These are phyloP conservation scores for Fusarium nelsonii DNA, from an alignment of 2,329 filamentous ascomycete species.

Conservation along the genomic window DNA sequence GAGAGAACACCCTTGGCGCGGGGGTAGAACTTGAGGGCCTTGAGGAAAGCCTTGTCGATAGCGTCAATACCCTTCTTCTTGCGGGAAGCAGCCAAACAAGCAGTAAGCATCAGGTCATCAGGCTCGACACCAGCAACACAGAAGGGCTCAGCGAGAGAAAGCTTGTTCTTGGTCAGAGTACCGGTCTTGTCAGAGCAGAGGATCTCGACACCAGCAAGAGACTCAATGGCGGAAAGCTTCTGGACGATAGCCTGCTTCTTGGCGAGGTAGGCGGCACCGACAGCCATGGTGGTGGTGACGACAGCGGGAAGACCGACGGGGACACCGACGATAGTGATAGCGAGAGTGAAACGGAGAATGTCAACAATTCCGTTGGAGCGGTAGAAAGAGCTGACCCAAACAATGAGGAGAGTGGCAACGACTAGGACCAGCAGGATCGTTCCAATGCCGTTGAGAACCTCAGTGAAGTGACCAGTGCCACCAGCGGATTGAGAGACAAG, in stretches of 20 bases:
- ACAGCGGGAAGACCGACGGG: constrained; percentile 93
- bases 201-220: constrained; percentile 91
- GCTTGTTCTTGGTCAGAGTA: constrained; percentile 94
- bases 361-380: constrained; percentile 82
- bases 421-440: constrained; percentile 83
- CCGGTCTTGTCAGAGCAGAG: constrained; percentile 96
- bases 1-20: constrained; percentile 82
- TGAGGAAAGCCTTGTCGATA: constrained; percentile 95
- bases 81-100: constrained; percentile 88
- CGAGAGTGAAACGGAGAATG: constrained; percentile 87
- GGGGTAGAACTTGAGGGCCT: constrained; percentile 85
- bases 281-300: constrained; percentile 95
- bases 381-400: constrained; percentile 91
- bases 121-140: constrained; percentile 84
- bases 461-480: constrained; percentile 88
- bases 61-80: constrained; percentile 97
- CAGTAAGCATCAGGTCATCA: constrained; percentile 92
- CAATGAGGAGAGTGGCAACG: constrained; percentile 81
- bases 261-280: constrained; percentile 89
- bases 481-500: constrained; percentile 82
- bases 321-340: constrained; percentile 91
- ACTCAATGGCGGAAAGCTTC: constrained; percentile 92
- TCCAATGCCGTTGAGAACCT: constrained; percentile 89
- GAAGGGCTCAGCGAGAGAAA: constrained; percentile 87
- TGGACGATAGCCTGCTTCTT: constrained; percentile 95